These are phyloP conservation scores for Cadophora malorum DNA, from an alignment of 2,329 filamentous ascomycete genomes.

Conservation along the genomic window DNA sequence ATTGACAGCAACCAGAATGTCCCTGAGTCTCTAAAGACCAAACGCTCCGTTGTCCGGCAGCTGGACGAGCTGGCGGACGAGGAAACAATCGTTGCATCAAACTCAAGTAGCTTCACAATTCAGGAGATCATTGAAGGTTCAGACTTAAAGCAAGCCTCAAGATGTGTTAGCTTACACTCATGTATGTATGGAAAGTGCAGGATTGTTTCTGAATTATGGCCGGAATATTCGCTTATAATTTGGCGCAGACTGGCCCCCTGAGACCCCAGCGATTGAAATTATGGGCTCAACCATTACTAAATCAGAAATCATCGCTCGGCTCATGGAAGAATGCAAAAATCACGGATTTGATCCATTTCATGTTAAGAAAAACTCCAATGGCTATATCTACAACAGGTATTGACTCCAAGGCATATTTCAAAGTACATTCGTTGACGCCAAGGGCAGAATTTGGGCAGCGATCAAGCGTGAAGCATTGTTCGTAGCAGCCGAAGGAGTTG, in stretches of 20 bases:
- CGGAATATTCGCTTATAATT: neutral
- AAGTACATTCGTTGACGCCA: neutral
- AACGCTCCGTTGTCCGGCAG: constrained; percentile 48
- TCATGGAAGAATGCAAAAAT: constrained; percentile 43
- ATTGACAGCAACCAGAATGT: constrained; percentile 37
- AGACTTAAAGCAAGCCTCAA: constrained; percentile 44
- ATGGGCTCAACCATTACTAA: constrained; percentile 47
- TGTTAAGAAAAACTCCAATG: constrained; percentile 46
- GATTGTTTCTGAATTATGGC: neutral
- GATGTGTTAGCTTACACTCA: constrained; percentile 52
- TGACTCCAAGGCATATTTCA: neutral
- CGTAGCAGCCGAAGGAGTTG: constrained; percentile 46
- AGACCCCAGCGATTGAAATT: constrained; percentile 47
- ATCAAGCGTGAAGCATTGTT: constrained; percentile 50
- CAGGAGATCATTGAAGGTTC: constrained; percentile 51
- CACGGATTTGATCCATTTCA: constrained; percentile 49
- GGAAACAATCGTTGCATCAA: constrained; percentile 52
- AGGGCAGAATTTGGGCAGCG: constrained; percentile 49
- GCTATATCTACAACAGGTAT: constrained; percentile 50
- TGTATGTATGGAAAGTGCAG: constrained; percentile 43
- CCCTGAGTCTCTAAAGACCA: constrained; percentile 51
- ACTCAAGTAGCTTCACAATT: constrained; percentile 55
- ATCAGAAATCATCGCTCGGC: constrained; percentile 41
- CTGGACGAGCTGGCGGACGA: constrained; percentile 48
- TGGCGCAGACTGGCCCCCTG: constrained; percentile 48